Percentiles rank a stretch among this genome's conserved stretches.
phyloP scores from a whole-genome alignment of 495 filamentous ascomycete genomes.

The Talaromyces trachyspermus region DNA sequence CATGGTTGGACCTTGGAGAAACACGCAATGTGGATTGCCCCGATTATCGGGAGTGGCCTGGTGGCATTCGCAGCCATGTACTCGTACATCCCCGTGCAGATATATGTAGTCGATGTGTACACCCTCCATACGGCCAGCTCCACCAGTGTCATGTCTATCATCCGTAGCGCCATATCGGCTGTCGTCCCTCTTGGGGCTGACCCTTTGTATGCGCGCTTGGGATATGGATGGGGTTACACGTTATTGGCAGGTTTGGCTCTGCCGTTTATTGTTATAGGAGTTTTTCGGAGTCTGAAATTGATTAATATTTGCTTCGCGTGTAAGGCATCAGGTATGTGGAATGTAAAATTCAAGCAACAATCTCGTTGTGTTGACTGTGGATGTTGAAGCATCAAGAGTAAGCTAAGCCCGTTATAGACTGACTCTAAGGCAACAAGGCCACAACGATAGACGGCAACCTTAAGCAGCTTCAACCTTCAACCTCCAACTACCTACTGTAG shows the following conservation, averaged over 20 bases:
- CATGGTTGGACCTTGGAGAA: conserved; percentile 44
- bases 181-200: conserved; percentile 18
- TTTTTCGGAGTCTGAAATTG: too few relatives aligned
- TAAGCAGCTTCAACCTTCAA: too few relatives aligned
- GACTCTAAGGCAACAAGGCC: too few relatives aligned
- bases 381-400: too few relatives aligned
- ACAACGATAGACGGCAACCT: too few relatives aligned
- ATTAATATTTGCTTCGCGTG: too few relatives aligned
- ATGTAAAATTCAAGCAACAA: too few relatives aligned
- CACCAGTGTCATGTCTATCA: conserved; percentile 55
- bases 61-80: conserved; percentile 21
- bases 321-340: too few relatives aligned
- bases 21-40: conserved; percentile 13
- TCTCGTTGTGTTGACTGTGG: too few relatives aligned
- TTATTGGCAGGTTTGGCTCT: conserved; percentile 27
- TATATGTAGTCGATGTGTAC: conserved; percentile 52
- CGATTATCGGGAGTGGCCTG: conserved; percentile 21
- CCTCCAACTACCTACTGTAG: neutral
- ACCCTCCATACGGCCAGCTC: conserved; percentile 42
- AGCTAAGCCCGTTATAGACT: too few relatives aligned
- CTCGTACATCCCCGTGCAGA: conserved; percentile 27
- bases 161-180: conserved; percentile 50
- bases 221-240: conserved; percentile 49
- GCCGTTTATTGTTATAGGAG: neutral
- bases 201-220: conserved; percentile 41